Base-by-base conservation (phyloP, 2,329 filamentous ascomycete species). In the Trichoderma breve region DNA sequence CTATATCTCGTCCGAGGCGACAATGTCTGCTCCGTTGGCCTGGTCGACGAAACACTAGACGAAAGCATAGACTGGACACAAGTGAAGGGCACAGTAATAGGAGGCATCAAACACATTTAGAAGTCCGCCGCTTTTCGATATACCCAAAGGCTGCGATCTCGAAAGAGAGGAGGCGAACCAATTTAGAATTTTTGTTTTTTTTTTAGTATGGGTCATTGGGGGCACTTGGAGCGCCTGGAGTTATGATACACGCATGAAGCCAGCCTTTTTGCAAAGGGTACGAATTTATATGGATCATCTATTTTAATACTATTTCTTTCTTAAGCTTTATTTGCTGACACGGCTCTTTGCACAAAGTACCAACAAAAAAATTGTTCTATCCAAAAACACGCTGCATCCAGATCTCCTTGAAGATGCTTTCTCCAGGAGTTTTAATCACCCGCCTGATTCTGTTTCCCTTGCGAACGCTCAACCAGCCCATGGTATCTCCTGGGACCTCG, bases 1-100 rank as follows among this genome's bases (percentile, higher is more conserved):
- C 84, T 98, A 6, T 98, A 98, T 81, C 87, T 99, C 72, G 93
- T 99, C 71, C 89, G 96, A 73, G 96, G 96, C 67, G 96, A 99
- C 81, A 98, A 97, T 79, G 95, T 99, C 62, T 95, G 94, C 74
- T 87, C 97, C 18, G 93, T 96, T 72, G 96, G 96, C 2, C 85
- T 97, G 71, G 91, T 99, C 36, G 94, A 99, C 81, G 95, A 97
- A 82, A 88, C 92, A 76, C 85, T 98, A 72, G 96, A 99, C 83
- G 88, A 87, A 51, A 94, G 92, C 77, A 98, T 99, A 79, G 91
- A 98, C 83, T 99, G 96, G 96, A 87, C 88, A 24, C 91, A 97
- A 81, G 96, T 99, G 51, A 92, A 92, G 80, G 95, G 95, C 5
- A 90, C 91, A 72, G 90, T 92, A 34, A 92, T 98, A 77, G 93